Base-by-base conservation (phyloP, 495 filamentous ascomycete genomes). In the Tirmania nivea region DNA sequence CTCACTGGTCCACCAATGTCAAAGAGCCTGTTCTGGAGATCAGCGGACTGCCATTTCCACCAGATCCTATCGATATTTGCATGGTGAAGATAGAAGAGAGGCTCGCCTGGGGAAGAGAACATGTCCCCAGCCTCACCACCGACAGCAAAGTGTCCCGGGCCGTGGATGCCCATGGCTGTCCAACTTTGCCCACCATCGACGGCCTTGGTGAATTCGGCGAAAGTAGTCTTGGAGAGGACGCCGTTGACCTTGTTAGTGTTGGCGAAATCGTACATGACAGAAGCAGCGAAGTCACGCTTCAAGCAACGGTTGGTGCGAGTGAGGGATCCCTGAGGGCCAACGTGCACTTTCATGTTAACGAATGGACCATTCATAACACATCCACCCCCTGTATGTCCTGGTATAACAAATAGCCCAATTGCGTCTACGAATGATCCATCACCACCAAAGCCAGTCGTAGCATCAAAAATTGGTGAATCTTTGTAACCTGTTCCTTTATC, bases 81-180 rank as follows among this genome's bases (percentile, higher is more conserved):
- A 56, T 78, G 75, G 58, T 79, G 76, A 52, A 78, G 68, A 57
- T 72, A 75, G 59, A 78, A 78, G 0, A 74, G 60, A 5, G 75
- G 76, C 55, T 80, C 77, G 34, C 16, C 19, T 14, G 25, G 34
- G 48, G 48, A 51, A 16, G 12, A 31, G 16, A 21, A 62, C 57
- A 50, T 50, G 3, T 50, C 48, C n/a, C 48, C 48, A 50, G 21
- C 48, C 48, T 50, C 59, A 1, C 67, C 63, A 55, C 72, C 80
- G 50, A 83, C 75, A 1, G 71, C 68, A 58, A 73, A 80, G 60
- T 86, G 81, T 3, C 79, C 80, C 3, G 70, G 80, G 8, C 77
- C 75, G 58, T 84, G 82, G 1, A 81, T 73, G 1, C 79, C 78
- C 21, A 80, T 66, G 49, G 66, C 67, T 14, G 68, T 65, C 19